phyloP scores from a whole-genome alignment of 352 stramenopile species.

The Pythium sp. region DNA sequence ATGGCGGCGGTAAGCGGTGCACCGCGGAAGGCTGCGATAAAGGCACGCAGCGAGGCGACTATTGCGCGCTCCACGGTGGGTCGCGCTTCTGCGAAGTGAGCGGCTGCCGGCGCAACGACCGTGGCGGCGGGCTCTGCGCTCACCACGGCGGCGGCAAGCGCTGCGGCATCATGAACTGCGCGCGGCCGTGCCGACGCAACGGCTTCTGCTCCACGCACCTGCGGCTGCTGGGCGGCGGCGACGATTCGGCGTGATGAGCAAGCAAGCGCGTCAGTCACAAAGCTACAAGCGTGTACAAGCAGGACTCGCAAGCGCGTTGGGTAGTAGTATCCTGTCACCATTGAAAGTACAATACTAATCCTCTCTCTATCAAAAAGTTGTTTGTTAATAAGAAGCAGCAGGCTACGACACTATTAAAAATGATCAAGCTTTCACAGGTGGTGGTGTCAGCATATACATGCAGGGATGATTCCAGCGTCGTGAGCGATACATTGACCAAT shows the following conservation, averaged over 20 bases:
- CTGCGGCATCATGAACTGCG: conserved; percentile 59
- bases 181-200: conserved; percentile 72
- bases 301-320: too few species aligned
- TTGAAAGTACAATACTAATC: too few species aligned
- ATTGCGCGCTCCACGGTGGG: conserved; percentile 79
- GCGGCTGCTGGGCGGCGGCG: conserved; percentile 10
- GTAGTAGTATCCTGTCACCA: too few species aligned
- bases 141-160: conserved; percentile 82
- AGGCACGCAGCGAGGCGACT: conserved; percentile 80
- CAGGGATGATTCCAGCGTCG: too few species aligned
- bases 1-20: conserved; percentile 85
- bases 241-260: not conserved
- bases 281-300: too few species aligned
- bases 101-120: conserved; percentile 81
- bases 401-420: too few species aligned
- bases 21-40: conserved; percentile 77
- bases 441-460: too few species aligned
- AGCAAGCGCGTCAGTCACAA: too few species aligned
- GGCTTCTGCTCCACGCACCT: conserved; percentile 77
- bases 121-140: conserved; percentile 65
- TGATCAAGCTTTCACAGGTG: too few species aligned
- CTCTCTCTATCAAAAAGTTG: too few species aligned
- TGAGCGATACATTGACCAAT: too few species aligned
- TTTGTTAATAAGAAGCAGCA: too few species aligned
- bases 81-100: conserved; percentile 76